These are phyloP conservation scores for Penicillium corylophilum DNA, from an alignment of 2,329 filamentous ascomycete species.

Conservation along the genomic window DNA sequence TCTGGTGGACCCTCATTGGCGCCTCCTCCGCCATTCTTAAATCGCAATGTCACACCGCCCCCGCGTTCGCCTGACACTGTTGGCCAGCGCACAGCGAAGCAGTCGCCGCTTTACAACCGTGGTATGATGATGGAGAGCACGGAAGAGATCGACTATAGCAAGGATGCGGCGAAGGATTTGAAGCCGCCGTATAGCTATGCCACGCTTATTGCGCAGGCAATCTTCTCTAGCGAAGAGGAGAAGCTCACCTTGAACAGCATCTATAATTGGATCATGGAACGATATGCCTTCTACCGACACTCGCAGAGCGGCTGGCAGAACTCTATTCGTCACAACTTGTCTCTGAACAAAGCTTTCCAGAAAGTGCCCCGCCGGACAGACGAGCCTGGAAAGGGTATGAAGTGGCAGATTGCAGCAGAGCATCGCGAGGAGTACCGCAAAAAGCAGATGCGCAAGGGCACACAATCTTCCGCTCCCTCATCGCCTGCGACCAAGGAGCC, in stretches of 20 bases:
- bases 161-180: conserved; percentile 81
- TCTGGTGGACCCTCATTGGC: conserved; percentile 38
- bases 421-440: conserved; percentile 84
- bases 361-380: conserved; percentile 91
- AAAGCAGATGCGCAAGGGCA: conserved; percentile 53
- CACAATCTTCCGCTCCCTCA: conserved; percentile 47
- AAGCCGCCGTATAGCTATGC: conserved; percentile 97
- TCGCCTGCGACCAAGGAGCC: conserved; percentile 47
- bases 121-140: conserved; percentile 56
- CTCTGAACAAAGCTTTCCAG: conserved; percentile 89
- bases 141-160: conserved; percentile 59
- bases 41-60: conserved; percentile 44
- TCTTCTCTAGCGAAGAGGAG: conserved; percentile 79
- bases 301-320: conserved; percentile 94
- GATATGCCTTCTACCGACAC: conserved; percentile 90
- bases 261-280: conserved; percentile 86
- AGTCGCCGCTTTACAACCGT: conserved; percentile 50
- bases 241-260: conserved; percentile 90
- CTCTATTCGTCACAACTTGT: conserved; percentile 94
- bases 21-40: conserved; percentile 45
- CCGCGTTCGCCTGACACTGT: conserved; percentile 41
- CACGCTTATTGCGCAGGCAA: conserved; percentile 94
- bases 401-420: conserved; percentile 90
- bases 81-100: conserved; percentile 42
- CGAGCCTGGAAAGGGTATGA: conserved; percentile 98